Evolutionary conservation across 495 filamentous ascomycete species (phyloP).

Genomic region (Thermochaetoides thermophila): DNA sequence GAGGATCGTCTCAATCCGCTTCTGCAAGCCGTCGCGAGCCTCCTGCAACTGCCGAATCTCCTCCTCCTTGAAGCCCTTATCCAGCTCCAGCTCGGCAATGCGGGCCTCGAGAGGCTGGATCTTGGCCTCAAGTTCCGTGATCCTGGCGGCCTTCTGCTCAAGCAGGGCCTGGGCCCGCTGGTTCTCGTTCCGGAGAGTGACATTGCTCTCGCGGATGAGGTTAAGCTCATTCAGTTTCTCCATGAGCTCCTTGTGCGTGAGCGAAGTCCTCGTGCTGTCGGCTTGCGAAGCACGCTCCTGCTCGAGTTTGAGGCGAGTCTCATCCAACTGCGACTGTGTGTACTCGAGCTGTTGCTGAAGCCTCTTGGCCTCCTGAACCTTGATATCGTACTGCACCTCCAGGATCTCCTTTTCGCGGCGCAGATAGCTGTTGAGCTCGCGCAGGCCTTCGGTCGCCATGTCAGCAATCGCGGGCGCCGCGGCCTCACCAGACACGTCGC

Average conservation of each 20-base stretch:
- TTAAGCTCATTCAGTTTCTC: slow-evolving; percentile 90
- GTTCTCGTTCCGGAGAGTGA: slow-evolving; percentile 70
- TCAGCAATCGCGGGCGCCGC: slow-evolving; percentile 26
- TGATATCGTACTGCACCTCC: slow-evolving; percentile 83
- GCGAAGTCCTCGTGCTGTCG: slow-evolving; percentile 50
- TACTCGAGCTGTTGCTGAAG: slow-evolving; percentile 83
- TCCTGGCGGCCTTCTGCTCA: slow-evolving; percentile 53
- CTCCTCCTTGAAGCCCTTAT: slow-evolving; percentile 62
- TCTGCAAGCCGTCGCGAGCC: slow-evolving; percentile 82
- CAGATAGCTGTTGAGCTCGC: slow-evolving; percentile 78
- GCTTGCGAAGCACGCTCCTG: slow-evolving; percentile 69
- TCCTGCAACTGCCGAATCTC: slow-evolving; percentile 75
- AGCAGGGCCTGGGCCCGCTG: slow-evolving; percentile 63
- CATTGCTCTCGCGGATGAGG: slow-evolving; percentile 81
- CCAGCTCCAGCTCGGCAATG: slow-evolving; percentile 64
- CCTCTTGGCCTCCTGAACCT: slow-evolving; percentile 69
- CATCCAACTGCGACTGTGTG: slow-evolving; percentile 71
- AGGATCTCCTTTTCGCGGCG: slow-evolving; percentile 97
- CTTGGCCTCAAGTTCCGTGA: slow-evolving; percentile 57
- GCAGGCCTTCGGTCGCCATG: slow-evolving; percentile 52
- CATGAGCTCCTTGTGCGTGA: slow-evolving; percentile 77
- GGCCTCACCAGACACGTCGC: slow-evolving; percentile 31
- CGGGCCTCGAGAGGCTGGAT: slow-evolving; percentile 71
- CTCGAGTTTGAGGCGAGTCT: slow-evolving; percentile 68
- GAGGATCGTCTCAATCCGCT: slow-evolving; percentile 83